Conservation (phyloP, 768 basidiomycete genomes). For the Imleria badia region DNA sequence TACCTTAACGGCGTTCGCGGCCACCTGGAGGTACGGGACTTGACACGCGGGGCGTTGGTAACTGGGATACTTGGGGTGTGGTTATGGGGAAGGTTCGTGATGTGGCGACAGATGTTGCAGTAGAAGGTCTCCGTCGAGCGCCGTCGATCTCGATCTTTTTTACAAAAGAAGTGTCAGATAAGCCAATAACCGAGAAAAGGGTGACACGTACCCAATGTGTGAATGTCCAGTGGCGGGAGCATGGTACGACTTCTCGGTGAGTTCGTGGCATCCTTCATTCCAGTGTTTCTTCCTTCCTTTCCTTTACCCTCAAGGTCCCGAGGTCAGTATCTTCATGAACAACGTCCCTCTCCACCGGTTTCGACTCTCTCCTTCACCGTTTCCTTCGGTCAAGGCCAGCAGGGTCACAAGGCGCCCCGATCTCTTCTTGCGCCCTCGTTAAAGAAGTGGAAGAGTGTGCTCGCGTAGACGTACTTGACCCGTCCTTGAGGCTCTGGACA, state of each 20-base stretch:
- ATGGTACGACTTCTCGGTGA: slow-evolving; percentile 41
- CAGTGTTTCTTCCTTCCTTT: slow-evolving; percentile 39
- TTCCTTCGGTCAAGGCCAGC: too few species aligned
- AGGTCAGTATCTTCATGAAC: slow-evolving; percentile 24
- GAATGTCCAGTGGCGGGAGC: slow-evolving; percentile 39
- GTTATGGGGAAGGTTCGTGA: slow-evolving; percentile 40
- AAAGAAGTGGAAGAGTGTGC: too few species aligned
- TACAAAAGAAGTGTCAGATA: slow-evolving; percentile 16
- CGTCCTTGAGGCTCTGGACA: too few species aligned
- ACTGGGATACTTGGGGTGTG: slow-evolving; percentile 34
- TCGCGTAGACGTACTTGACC: too few species aligned
- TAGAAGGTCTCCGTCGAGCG: slow-evolving; percentile 38
- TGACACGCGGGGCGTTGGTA: slow-evolving; percentile 53
- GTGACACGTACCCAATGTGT: slow-evolving; percentile 34
- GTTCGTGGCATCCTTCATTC: slow-evolving; percentile 65
- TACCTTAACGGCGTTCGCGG: slow-evolving; percentile 68
- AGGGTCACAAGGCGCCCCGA: too few species aligned
- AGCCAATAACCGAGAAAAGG: neutral
- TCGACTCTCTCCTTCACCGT: slow-evolving; percentile 46
- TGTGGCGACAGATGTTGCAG: slow-evolving; percentile 35
- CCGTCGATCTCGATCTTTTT: slow-evolving; percentile 38
- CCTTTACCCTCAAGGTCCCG: slow-evolving; percentile 32
- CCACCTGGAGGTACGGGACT: slow-evolving; percentile 38
- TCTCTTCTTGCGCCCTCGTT: too few species aligned
- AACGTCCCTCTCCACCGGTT: slow-evolving; percentile 18